Conservation (phyloP, 1,139 yeast genomes). For the Pneumocystis jirovecii region DNA sequence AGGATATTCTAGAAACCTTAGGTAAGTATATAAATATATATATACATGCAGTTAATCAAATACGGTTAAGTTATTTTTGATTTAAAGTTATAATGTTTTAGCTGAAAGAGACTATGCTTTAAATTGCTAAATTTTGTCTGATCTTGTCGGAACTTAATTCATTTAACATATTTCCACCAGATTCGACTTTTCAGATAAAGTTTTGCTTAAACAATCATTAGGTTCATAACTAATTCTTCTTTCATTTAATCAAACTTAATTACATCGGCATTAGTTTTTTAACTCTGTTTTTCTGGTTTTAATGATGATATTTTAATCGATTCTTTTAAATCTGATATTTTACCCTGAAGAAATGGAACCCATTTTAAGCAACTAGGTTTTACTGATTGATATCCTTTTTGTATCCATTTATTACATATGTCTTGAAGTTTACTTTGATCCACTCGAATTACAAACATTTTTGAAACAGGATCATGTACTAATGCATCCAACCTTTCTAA, state of each 20-base stretch:
- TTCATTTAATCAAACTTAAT: neutral
- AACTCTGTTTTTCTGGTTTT: neutral
- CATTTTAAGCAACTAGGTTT: neutral
- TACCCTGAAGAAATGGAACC: neutral
- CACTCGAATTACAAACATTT: neutral
- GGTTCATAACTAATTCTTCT: neutral
- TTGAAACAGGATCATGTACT: slow-evolving; percentile 27
- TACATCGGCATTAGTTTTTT: neutral
- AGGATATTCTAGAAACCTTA: too few species aligned
- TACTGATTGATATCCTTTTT: neutral
- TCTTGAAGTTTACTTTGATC: neutral
- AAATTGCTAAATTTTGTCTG: too few species aligned
- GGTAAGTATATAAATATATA: too few species aligned
- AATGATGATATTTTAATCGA: neutral
- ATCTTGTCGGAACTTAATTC: too few species aligned
- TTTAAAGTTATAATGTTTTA: too few species aligned
- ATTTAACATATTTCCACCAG: too few species aligned
- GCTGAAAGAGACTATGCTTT: too few species aligned
- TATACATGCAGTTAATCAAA: too few species aligned
- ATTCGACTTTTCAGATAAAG: too few species aligned
- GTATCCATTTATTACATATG: neutral
- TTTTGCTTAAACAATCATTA: too few species aligned
- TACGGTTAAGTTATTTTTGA: too few species aligned
- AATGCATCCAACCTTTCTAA: slow-evolving; percentile 62
- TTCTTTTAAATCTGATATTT: neutral